Conservation (phyloP, 805 yeast genomes). For the Ogataea haglerorum region DNA sequence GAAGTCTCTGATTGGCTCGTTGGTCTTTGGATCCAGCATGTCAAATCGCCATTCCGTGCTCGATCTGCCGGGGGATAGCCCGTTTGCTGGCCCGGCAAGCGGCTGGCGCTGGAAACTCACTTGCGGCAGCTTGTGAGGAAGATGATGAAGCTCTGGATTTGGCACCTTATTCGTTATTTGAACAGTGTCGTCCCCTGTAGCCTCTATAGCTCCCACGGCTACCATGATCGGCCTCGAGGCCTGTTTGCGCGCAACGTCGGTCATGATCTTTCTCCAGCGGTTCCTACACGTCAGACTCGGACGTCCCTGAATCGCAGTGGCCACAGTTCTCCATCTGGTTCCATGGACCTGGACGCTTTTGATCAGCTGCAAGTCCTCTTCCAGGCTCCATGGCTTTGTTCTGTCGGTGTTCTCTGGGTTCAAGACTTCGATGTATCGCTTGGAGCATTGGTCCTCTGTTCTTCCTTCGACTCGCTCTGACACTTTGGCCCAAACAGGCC, state of each 20-base stretch:
- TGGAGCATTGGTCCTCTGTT: constrained; percentile 94
- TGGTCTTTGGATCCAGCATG: constrained; percentile 41
- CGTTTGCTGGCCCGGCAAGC: constrained; percentile 10
- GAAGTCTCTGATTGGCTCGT: constrained; percentile 40
- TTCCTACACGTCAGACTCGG: constrained; percentile 90
- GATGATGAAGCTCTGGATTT: background rate
- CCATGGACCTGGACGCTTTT: constrained; percentile 67
- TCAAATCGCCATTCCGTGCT: constrained; percentile 63
- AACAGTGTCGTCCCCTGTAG: background rate
- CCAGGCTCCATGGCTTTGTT: constrained; percentile 71
- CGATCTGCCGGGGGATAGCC: constrained; percentile 22
- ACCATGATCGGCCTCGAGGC: constrained; percentile 52
- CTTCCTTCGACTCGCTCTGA: constrained; percentile 74
- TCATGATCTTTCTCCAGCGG: constrained; percentile 85
- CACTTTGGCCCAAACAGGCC: constrained; percentile 85
- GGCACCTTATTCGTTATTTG: background rate
- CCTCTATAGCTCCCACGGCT: constrained; percentile 49
- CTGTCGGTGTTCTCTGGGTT: constrained; percentile 79
- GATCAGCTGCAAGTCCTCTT: constrained; percentile 73
- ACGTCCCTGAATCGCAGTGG: constrained; percentile 66
- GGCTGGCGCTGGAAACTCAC: constrained; percentile 20
- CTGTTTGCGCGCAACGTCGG: constrained; percentile 66
- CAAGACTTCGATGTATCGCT: constrained; percentile 81
- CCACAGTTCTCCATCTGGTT: constrained; percentile 85
- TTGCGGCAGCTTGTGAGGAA: background rate